A percentile compares a stretch with the other conserved stretches of the same genome.
These are phyloP conservation scores for Ustilago trichophora DNA, from an alignment of 1,284 basidiomycete species.

Conservation along the genomic window DNA sequence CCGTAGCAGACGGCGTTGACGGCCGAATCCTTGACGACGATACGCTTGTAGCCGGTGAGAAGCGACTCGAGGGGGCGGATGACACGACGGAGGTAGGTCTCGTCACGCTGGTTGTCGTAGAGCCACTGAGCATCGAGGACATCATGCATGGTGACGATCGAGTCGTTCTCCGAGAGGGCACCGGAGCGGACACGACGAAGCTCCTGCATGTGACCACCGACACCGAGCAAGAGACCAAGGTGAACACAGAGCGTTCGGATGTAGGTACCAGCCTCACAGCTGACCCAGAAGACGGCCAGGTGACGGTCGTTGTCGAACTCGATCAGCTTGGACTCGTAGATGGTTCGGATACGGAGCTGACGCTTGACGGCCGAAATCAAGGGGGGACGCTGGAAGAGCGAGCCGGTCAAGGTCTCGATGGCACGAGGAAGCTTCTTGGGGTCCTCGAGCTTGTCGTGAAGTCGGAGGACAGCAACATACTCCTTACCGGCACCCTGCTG, in stretches of 20 bases:
- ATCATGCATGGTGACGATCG: slow-evolving; percentile 99
- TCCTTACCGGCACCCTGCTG: slow-evolving; percentile 99
- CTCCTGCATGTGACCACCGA: slow-evolving; percentile 99
- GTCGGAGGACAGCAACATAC: slow-evolving; percentile 93
- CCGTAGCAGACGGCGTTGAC: slow-evolving; percentile 99
- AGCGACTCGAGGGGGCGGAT: slow-evolving; percentile 94
- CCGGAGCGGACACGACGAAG: slow-evolving; percentile 92
- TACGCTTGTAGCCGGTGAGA: slow-evolving; percentile 94
- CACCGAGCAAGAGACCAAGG: slow-evolving; percentile 90
- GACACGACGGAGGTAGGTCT: slow-evolving; percentile 93
- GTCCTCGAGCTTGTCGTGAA: slow-evolving; percentile 84
- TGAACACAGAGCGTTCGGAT: slow-evolving; percentile 98
- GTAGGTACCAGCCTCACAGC: slow-evolving; percentile 98
- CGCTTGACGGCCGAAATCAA: slow-evolving; percentile 99
- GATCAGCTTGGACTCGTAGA: slow-evolving; percentile 93
- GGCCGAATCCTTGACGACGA: slow-evolving; percentile 98
- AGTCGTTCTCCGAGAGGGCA: slow-evolving; percentile 95
- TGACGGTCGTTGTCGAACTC: slow-evolving; percentile 99
- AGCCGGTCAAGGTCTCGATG: slow-evolving; percentile 95
- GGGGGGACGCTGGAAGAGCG: slow-evolving; percentile 97
- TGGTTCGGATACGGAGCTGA: slow-evolving; percentile 95
- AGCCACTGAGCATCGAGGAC: slow-evolving; percentile 98
- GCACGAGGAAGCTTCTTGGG: slow-evolving; percentile 88
- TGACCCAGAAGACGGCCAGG: slow-evolving; percentile 97
- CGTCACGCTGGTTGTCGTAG: slow-evolving; percentile 98